Base-by-base conservation (phyloP, 1,284 basidiomycete genomes). In the Leccinum griseonigrum region DNA sequence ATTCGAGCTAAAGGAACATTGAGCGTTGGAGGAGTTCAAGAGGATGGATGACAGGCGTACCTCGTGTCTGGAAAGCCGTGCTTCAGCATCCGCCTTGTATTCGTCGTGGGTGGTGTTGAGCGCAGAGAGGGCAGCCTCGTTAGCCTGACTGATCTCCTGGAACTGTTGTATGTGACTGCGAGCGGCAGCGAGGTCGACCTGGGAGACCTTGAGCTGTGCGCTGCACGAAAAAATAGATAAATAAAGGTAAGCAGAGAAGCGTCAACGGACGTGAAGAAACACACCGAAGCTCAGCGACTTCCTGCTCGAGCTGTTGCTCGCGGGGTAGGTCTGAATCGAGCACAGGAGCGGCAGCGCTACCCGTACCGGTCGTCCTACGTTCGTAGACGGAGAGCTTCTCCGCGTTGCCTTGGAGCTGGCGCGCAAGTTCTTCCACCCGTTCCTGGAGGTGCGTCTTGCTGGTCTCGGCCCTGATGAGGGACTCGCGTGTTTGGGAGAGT, bases 381-480 rank as follows among this genome's bases (percentile, higher is more conserved):
- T 96, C 94, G 68, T 94, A 96, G 2, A 96, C 90, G 3, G 91
- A 81, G 26, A 96, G 82, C 75, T 94, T 94, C 78, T 94, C 92
- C 59, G 88, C 84, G 62, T 88, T 87, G 40, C 91, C 88, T 64
- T 90, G 85, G 8, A 94, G 76, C 67, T 92, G 88, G 54, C 84
- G 83, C 4, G 80, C 78, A 16, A 96, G 78, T 46, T 92, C 89
- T 22, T 87, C 85, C 3, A 91, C 83, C 31, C 90, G 88, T 63
- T 88, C 85, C 71, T 94, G 87, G 11, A 94, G 82, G 70, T 95
- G 92, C 54, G 84, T 87, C 71, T 88, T 88, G 76, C 87, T 92
- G 0, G 91, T 93, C 70, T 93, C 87, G 0, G 93, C 91, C 26
- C 83, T 84, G 38, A 90, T 80, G 5, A 94, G 83, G 8, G 82